Conservation (phyloP, 805 yeast species). For the Sporopachydermia lactativora region DNA sequence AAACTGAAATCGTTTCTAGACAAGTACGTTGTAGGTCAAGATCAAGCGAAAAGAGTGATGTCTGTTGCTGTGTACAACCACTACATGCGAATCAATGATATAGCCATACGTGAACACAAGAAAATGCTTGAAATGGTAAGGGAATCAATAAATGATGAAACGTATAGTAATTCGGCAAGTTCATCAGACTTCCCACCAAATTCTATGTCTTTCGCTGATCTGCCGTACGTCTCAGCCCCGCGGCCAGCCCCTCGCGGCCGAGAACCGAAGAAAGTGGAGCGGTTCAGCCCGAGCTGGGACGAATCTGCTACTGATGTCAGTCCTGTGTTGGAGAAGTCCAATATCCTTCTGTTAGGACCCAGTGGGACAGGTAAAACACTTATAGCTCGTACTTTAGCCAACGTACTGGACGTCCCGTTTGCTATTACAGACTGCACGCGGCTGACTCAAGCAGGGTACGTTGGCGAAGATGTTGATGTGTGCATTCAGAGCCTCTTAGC, state of each 20-base stretch:
- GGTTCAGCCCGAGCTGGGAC: slow-evolving; percentile 14
- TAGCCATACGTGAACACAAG: slow-evolving; percentile 19
- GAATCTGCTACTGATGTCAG: slow-evolving; percentile 19
- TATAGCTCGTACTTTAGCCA: slow-evolving; percentile 40
- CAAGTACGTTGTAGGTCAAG: slow-evolving; percentile 42
- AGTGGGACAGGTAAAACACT: slow-evolving; percentile 51
- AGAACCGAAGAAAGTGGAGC: slow-evolving; percentile 16
- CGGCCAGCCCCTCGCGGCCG: slow-evolving; percentile 2
- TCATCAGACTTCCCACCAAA: too few species aligned
- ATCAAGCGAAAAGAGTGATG: slow-evolving; percentile 38
- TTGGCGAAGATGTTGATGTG: slow-evolving; percentile 49
- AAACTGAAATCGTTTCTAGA: slow-evolving; percentile 31
- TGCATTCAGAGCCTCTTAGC: slow-evolving; percentile 39
- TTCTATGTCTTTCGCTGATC: background rate
- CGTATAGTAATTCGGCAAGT: slow-evolving; percentile 4
- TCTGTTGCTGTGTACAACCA: slow-evolving; percentile 51
- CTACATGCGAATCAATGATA: slow-evolving; percentile 33
- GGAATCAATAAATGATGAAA: slow-evolving; percentile 3
- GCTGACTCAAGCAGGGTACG: slow-evolving; percentile 49
- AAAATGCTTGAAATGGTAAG: slow-evolving; percentile 7
- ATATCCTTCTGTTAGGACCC: slow-evolving; percentile 42
- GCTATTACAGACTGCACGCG: slow-evolving; percentile 50
- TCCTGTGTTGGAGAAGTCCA: slow-evolving; percentile 40
- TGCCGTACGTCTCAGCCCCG: too few species aligned
- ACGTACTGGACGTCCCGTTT: slow-evolving; percentile 37